Evolutionary conservation across 2,329 filamentous ascomycete genomes (phyloP).

Genomic region (Coniochaeta hoffmannii): DNA sequence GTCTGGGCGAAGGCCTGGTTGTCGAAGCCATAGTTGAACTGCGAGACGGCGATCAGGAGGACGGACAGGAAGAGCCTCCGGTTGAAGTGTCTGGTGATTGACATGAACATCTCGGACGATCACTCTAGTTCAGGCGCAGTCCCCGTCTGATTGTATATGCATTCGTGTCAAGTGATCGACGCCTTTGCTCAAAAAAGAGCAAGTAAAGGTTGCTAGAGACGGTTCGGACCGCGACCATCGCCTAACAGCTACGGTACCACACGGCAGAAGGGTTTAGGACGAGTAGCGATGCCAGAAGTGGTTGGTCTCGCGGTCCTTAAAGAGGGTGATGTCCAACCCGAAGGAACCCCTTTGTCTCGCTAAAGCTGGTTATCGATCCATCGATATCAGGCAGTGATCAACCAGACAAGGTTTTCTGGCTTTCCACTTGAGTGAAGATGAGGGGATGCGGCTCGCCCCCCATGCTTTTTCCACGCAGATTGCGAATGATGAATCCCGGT

Average conservation of each 20-base stretch:
- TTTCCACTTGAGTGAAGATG: not conserved
- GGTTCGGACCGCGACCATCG: not conserved
- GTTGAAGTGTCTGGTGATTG: conserved; percentile 8
- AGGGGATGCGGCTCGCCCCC: not conserved
- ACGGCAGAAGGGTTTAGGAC: not conserved
- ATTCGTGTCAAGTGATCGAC: not conserved
- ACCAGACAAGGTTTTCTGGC: not conserved
- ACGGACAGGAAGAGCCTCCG: conserved; percentile 11
- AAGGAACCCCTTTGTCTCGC: not conserved
- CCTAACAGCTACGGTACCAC: not conserved
- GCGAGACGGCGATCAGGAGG: conserved; percentile 23
- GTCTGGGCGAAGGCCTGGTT: conserved; percentile 26
- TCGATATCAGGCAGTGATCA: not conserved
- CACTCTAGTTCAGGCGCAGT: not conserved
- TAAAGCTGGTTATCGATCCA: not conserved
- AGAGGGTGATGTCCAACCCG: not conserved
- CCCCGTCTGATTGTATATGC: no score
- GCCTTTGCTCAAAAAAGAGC: not conserved
- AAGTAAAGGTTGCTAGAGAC: not conserved
- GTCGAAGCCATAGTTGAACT: conserved; percentile 33
- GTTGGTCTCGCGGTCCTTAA: not conserved
- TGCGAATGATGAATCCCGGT: not conserved
- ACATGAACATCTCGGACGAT: not conserved
- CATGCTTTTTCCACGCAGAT: not conserved
- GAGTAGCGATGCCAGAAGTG: not conserved